A percentile compares a stretch with the other conserved stretches of the same genome.
Conservation (phyloP, 2,329 filamentous ascomycete genomes). For the Colletotrichum sp. region DNA sequence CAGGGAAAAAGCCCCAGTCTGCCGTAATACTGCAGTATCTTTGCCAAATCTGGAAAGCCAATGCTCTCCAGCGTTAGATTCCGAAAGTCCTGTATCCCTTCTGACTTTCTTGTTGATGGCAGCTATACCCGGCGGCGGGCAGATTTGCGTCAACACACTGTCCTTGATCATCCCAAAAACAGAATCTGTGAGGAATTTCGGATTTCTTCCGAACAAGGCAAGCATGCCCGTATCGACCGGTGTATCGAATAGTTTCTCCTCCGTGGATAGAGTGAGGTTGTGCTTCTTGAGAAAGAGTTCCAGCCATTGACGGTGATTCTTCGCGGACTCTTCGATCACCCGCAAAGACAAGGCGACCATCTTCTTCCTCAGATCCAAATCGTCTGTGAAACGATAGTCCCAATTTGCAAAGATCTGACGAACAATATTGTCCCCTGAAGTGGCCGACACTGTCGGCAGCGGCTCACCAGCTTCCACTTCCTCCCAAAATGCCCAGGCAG, state of each 20-base stretch:
- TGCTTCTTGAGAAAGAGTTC: not conserved
- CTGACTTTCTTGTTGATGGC: not conserved
- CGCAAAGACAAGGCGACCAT: not conserved
- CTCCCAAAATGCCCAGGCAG: not conserved
- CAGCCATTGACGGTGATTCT: not conserved
- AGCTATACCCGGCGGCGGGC: not conserved
- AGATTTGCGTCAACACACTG: not conserved
- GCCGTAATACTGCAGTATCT: not conserved
- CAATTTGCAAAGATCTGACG: not conserved
- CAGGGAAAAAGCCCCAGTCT: not conserved
- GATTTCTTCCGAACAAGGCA: not conserved
- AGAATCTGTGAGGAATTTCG: not conserved
- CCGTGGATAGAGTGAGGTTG: not conserved
- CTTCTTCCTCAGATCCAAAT: not conserved
- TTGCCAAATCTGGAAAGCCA: not conserved
- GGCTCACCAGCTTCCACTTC: not conserved
- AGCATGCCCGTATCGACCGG: not conserved
- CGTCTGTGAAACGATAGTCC: not conserved
- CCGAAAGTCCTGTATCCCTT: not conserved
- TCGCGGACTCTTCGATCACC: not conserved
- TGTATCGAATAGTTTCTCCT: not conserved
- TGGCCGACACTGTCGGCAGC: not conserved
- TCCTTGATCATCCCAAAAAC: not conserved
- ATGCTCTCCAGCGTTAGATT: not conserved
- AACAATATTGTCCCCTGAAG: not conserved